Evolutionary conservation across 2,329 filamentous ascomycete genomes (phyloP), one percentile per base, ranked within the genome.

Genomic region (Coniosporium tulheliwenetii): DNA sequence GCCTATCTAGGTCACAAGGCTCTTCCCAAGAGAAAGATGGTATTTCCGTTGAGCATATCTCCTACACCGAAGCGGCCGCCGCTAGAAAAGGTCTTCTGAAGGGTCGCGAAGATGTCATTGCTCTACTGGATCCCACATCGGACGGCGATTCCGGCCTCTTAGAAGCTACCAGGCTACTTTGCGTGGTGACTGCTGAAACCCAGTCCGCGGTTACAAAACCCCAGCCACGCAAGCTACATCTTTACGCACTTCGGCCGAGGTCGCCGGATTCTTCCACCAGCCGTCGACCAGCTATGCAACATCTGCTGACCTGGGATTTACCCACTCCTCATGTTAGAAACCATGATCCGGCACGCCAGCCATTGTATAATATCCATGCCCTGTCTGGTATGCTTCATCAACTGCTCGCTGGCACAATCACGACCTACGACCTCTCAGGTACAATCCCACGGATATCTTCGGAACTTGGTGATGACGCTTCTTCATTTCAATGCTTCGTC

Each of bases 351-450:
- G 47, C 48, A 8, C 79, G 73, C 49, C 68, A 71, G 29, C 59
- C 37, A n/a, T 12, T 13, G 19, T 39, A 39, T 26, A 29, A 16
- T 14, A 13, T 85, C 1, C 75, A 86, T 46, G 61, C 75, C 16
- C 70, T 71, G 14, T 73, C 75, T 2, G 81, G 81, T 10, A 67
- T 70, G 33, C 60, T 87, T 3, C 68, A 82, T 44, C 70, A 79
- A 50, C 64, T 84, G 1, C 54, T 63, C 10, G 61, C 65, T 15
- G 70, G 68, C 9, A 59, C 54, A 1, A 61, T 87, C 13, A 66
- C 64, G 19, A 72, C 76, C 2, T 83, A 78, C 54, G 75, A 83
- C 45, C 60, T 86, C 30, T 73, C 71, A 12, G 67, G 70, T 10
- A 73, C 73, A 12, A 62, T 80, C 5, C 79, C 80, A 0, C 77